Conservation (phyloP, 495 filamentous ascomycete species). For the Neurospora pannonica region DNA sequence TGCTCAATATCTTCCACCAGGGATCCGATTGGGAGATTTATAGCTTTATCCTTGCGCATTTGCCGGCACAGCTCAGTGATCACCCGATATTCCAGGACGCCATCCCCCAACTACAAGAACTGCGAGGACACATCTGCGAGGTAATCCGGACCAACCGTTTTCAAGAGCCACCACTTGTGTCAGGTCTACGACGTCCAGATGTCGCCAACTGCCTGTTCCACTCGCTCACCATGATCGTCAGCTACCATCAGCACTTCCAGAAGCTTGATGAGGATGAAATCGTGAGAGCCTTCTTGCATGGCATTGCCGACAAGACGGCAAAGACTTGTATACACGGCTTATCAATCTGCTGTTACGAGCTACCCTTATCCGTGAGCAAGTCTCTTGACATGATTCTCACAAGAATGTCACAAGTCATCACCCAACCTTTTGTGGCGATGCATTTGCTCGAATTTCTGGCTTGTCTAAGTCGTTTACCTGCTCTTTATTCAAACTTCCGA, state of each 20-base stretch:
- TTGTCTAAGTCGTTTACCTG: slow-evolving; percentile 72
- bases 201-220: slow-evolving; percentile 83
- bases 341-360: slow-evolving; percentile 86
- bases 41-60: slow-evolving; percentile 77
- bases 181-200: slow-evolving; percentile 76
- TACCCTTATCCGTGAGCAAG: slow-evolving; percentile 73
- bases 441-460: slow-evolving; percentile 92
- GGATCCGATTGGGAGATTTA: slow-evolving; percentile 90
- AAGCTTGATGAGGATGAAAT: slow-evolving; percentile 84
- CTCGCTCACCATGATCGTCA: slow-evolving; percentile 70
- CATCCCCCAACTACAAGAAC: slow-evolving; percentile 59
- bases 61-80: slow-evolving; percentile 84
- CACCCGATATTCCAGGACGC: slow-evolving; percentile 71
- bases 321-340: slow-evolving; percentile 91
- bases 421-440: slow-evolving; percentile 78
- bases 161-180: slow-evolving; percentile 61
- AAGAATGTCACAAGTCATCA: slow-evolving; percentile 91
- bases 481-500: slow-evolving; percentile 76
- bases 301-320: slow-evolving; percentile 75
- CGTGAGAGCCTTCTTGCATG: slow-evolving; percentile 72
- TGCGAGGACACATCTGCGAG: slow-evolving; percentile 72
- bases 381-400: slow-evolving; percentile 73
- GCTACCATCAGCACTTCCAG: slow-evolving; percentile 75
- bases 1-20: slow-evolving; percentile 64
- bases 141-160: slow-evolving; percentile 67